Base-by-base conservation (phyloP, 129 eudicot genomes). In the Ambrosia trifida region DNA sequence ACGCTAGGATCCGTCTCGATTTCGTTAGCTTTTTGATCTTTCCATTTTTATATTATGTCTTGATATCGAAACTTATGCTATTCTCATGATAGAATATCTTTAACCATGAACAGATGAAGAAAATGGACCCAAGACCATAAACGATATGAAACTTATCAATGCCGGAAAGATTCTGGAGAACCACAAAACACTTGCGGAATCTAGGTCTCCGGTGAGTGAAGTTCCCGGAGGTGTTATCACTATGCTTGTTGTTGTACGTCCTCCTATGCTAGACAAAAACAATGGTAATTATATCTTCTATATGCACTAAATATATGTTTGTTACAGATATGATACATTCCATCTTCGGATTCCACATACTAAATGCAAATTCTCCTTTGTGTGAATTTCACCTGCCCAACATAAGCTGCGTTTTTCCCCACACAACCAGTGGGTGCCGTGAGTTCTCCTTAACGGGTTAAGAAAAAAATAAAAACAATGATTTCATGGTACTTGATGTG, bases 141-240 rank as follows among this genome's bases (percentile, higher is more conserved):
- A 76, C 46, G 95, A 88, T 76, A 76, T 88, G 82, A 88, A 88
- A 82, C 90, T 88, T 28, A 88, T 88, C 24, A 88, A 85, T 73
- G 95, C 90, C 2, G 95, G 90, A 72, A 88, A 77, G 83, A 88
- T 88, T 68, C 76, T 88, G 73, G 95, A 88, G 66, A 83, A 88
- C 43, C 81, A 85, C 77, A 85, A 73, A 79, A 85, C 95, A 50
- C 88, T 88, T 53, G 82, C 71, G 0, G 90, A 85, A 74, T 88
- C 90, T 12, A 82, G 90, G 77, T 69, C 88, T 60, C 95, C 78
- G 18, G 84, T 88, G 72, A 79, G 86, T 70, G 95, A 88, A 83
- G 83, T 88, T 66, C 86, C 90, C 6, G 88, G 90, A 68, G 88
- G 85, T 47, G 78, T 83, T 70, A 88, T 88, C 71, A 88, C 95